phyloP scores from a whole-genome alignment of 2,329 filamentous ascomycete genomes.

The Aspergillus sp. region DNA sequence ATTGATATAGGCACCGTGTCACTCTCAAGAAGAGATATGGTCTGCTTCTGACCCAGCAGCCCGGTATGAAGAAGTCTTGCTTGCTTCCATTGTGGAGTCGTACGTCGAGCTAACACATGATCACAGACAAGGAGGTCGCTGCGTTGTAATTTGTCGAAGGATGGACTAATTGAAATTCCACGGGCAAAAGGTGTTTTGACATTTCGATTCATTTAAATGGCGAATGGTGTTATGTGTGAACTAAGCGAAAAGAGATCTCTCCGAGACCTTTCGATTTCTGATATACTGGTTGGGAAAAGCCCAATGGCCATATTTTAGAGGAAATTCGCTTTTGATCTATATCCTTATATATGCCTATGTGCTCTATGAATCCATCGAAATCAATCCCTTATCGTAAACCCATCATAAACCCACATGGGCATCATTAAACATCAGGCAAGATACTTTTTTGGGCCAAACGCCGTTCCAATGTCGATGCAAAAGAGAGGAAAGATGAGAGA shows the following conservation, averaged over 20 bases:
- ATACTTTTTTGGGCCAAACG: constrained; percentile 23
- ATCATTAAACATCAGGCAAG: constrained; percentile 7
- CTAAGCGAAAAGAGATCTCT: constrained; percentile 24
- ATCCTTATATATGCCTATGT: constrained; percentile 12
- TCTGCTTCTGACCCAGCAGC: constrained; percentile 78
- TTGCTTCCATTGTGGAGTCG: neutral
- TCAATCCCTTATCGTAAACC: neutral
- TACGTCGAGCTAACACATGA: constrained; percentile 9
- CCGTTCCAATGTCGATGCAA: constrained; percentile 16
- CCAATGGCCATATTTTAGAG: constrained; percentile 1
- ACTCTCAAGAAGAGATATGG: constrained; percentile 93
- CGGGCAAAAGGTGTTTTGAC: constrained; percentile 26
- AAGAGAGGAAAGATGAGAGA: constrained; percentile 4
- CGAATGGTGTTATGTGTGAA: constrained; percentile 41
- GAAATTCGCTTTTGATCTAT: constrained; percentile 10
- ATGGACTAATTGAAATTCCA: constrained; percentile 17
- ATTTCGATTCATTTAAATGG: constrained; percentile 22
- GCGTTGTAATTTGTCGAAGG: constrained; percentile 30
- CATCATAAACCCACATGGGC: neutral
- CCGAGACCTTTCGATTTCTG: constrained; percentile 6
- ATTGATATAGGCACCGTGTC: constrained; percentile 70
- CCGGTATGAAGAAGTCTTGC: constrained; percentile 40
- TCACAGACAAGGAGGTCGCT: constrained; percentile 28
- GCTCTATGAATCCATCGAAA: constrained; percentile 15
- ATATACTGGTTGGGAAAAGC: neutral